A percentile compares a stretch with the other conserved stretches of the same genome.
phyloP scores from a whole-genome alignment of 2,329 filamentous ascomycete genomes.

The Colletotrichum orbiculare region DNA sequence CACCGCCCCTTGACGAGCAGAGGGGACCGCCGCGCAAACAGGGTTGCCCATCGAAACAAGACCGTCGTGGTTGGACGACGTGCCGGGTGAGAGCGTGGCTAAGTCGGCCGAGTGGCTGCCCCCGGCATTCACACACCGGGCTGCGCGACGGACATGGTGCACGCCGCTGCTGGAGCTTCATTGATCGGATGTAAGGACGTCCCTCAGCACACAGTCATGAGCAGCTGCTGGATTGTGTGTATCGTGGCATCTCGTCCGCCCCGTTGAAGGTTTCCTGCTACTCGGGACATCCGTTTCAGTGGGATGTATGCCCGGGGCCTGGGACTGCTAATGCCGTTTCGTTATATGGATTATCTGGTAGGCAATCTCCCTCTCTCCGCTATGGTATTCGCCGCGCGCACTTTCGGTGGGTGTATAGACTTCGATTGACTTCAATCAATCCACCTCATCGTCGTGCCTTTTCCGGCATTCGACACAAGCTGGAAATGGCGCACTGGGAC shows the following conservation, averaged over 20 bases:
- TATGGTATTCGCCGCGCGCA: not conserved
- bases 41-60: slow-evolving; percentile 10
- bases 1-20: slow-evolving; percentile 24
- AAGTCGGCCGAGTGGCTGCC: slow-evolving; percentile 32
- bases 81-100: slow-evolving; percentile 28
- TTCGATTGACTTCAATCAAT: not conserved
- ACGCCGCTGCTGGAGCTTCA: not conserved
- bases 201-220: not conserved
- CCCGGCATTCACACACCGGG: slow-evolving; percentile 15
- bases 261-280: not conserved
- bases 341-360: slow-evolving; percentile 1
- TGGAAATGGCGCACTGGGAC: slow-evolving; percentile 5
- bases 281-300: slow-evolving; percentile 3
- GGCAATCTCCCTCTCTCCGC: slow-evolving; percentile 12
- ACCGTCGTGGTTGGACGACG: slow-evolving; percentile 24
- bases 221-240: slow-evolving; percentile 1
- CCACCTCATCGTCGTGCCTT: too few relatives aligned
- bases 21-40: slow-evolving; percentile 12
- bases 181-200: slow-evolving; percentile 4
- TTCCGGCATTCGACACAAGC: slow-evolving; percentile 8
- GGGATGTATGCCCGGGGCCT: slow-evolving; percentile 15
- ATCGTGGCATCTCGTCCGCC: not conserved
- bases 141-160: not conserved
- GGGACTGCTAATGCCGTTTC: slow-evolving; percentile 21
- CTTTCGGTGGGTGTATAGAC: not conserved